phyloP scores from a whole-genome alignment of 2,329 filamentous ascomycete species.

The Fusarium brevicatenulatum region DNA sequence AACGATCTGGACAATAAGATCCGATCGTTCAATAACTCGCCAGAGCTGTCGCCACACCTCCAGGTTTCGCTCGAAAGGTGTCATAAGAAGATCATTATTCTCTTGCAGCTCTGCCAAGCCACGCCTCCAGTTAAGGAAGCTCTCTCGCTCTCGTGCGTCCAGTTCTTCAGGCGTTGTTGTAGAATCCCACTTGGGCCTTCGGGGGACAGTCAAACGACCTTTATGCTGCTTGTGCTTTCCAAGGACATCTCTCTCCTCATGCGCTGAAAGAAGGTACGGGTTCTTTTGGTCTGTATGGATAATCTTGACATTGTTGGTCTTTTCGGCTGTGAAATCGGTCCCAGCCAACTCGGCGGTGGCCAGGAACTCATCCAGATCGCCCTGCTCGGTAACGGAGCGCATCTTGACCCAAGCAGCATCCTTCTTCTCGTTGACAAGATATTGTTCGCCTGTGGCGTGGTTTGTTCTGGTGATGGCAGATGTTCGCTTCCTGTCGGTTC shows the following conservation, averaged over 20 bases:
- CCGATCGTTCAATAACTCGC: conserved; percentile 96
- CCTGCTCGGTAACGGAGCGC: conserved; percentile 98
- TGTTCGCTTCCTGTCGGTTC: conserved; percentile 79
- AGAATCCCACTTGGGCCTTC: conserved; percentile 88
- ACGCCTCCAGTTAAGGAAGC: conserved; percentile 87
- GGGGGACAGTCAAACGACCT: conserved; percentile 83
- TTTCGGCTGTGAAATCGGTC: conserved; percentile 98
- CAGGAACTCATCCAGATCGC: conserved; percentile 94
- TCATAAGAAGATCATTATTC: conserved; percentile 94
- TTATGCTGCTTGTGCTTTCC: conserved; percentile 87
- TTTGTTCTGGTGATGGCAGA: conserved; percentile 72
- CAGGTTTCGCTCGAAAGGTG: conserved; percentile 94
- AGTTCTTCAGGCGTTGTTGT: conserved; percentile 85
- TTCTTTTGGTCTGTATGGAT: conserved; percentile 97
- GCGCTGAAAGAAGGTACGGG: conserved; percentile 86
- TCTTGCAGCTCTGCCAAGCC: conserved; percentile 93
- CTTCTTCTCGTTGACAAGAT: conserved; percentile 89
- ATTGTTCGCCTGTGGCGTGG: conserved; percentile 84
- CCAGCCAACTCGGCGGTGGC: conserved; percentile 96
- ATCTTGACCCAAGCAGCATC: conserved; percentile 99
- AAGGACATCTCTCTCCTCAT: conserved; percentile 81
- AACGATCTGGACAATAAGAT: conserved; percentile 97
- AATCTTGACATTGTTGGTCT: conserved; percentile 99
- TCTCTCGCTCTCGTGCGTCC: conserved; percentile 80
- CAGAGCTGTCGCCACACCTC: conserved; percentile 98